Evolutionary conservation across 148 eudicot genomes (phyloP).

Genomic region (Dysphania ambrosioides): DNA sequence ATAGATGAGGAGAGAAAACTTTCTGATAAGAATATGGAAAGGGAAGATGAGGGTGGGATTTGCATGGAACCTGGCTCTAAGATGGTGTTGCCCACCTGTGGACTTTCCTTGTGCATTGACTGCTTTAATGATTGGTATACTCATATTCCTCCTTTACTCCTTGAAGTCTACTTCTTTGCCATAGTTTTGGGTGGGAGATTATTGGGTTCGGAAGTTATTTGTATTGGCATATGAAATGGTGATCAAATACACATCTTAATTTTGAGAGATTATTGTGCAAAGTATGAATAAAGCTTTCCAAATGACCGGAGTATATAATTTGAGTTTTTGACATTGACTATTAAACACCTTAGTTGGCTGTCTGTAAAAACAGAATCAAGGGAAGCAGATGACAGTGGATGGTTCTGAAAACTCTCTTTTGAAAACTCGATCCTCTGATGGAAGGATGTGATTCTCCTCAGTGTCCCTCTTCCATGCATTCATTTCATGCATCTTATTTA

Average conservation of each 20-base stretch:
- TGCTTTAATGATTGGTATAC: constrained; percentile 82
- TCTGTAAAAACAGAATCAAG: not conserved
- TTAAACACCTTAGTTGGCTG: not conserved
- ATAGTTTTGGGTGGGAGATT: not conserved
- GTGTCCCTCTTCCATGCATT: not conserved
- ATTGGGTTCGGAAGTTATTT: too few relatives aligned
- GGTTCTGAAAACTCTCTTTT: too few relatives aligned
- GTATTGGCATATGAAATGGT: too few relatives aligned
- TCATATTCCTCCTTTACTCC: not conserved
- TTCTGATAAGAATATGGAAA: constrained; percentile 33
- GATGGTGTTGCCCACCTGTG: constrained; percentile 72
- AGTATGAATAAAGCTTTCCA: not conserved
- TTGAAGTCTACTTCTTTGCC: not conserved
- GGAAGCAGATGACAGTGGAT: not conserved
- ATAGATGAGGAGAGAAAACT: constrained; percentile 38
- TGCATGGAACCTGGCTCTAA: constrained; percentile 72
- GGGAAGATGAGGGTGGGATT: constrained; percentile 84
- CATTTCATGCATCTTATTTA: not conserved
- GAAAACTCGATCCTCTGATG: not conserved
- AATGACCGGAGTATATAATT: not conserved
- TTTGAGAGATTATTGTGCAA: not conserved
- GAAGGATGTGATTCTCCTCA: not conserved
- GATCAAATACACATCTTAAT: too few relatives aligned
- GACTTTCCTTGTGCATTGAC: constrained; percentile 75
- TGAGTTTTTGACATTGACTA: not conserved